These are phyloP conservation scores for Plantago major DNA, from an alignment of 257 asterid species.

Conservation along the genomic window DNA sequence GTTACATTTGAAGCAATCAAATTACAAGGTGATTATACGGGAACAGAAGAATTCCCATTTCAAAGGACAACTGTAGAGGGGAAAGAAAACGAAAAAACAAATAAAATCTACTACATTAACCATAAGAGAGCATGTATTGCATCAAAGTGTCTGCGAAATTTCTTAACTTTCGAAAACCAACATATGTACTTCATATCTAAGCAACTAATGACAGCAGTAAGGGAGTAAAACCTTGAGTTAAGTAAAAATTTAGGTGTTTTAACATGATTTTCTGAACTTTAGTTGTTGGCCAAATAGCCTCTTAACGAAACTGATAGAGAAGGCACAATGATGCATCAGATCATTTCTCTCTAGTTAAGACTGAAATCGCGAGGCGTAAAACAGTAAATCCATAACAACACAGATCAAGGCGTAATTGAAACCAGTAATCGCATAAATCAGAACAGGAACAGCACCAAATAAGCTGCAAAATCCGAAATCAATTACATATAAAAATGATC, in stretches of 20 bases:
- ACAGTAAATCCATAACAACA: slow-evolving; percentile 2
- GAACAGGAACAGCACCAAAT: slow-evolving; percentile 1
- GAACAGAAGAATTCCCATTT: too few relatives aligned
- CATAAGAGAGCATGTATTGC: neutral
- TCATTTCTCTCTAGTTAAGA: slow-evolving; percentile 7
- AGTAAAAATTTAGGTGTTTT: too few relatives aligned
- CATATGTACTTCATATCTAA: neutral
- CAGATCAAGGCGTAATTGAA: slow-evolving; percentile 23
- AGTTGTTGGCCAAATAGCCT: too few relatives aligned
- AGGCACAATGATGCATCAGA: slow-evolving; percentile 11
- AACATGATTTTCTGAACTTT: too few relatives aligned
- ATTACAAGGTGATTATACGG: too few relatives aligned
- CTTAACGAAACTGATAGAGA: too few relatives aligned
- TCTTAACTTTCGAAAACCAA: neutral
- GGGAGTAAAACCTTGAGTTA: slow-evolving; percentile 10
- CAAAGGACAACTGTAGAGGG: too few relatives aligned
- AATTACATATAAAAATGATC: neutral
- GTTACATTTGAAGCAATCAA: too few relatives aligned
- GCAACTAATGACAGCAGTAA: slow-evolving; percentile 18
- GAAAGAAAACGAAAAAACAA: too few relatives aligned
- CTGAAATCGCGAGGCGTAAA: neutral
- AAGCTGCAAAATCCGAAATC: neutral
- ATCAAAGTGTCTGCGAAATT: neutral
- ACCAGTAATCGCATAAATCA: slow-evolving; percentile 4
- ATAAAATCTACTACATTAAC: neutral